Conservation (phyloP, 2,329 filamentous ascomycete species). For the Fusarium ramigenum region DNA sequence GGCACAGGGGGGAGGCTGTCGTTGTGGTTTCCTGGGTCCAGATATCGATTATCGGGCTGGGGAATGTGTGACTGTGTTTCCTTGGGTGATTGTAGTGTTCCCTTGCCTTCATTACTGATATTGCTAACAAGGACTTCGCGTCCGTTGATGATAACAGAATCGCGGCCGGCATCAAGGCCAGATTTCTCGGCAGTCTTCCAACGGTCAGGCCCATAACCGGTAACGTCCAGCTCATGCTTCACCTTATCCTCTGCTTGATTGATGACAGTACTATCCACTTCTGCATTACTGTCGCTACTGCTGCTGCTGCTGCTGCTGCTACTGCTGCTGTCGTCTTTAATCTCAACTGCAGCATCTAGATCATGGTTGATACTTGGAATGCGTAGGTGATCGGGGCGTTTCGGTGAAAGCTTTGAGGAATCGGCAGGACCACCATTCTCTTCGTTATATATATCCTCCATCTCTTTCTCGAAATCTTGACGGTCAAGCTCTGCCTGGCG, state of each 20-base stretch:
- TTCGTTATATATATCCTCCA: slow-evolving; percentile 70
- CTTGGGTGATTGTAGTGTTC: slow-evolving; percentile 59
- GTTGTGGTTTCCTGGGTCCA: slow-evolving; percentile 51
- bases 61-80: slow-evolving; percentile 43
- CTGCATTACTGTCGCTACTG: neutral
- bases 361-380: slow-evolving; percentile 78
- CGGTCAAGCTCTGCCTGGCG: slow-evolving; percentile 72
- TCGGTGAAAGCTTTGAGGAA: slow-evolving; percentile 48
- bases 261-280: slow-evolving; percentile 28
- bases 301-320: slow-evolving; percentile 2
- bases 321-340: slow-evolving; percentile 42
- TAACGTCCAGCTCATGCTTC: slow-evolving; percentile 77
- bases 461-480: slow-evolving; percentile 65
- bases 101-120: slow-evolving; percentile 70
- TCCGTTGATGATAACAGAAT: slow-evolving; percentile 73
- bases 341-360: slow-evolving; percentile 49
- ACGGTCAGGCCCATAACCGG: slow-evolving; percentile 79
- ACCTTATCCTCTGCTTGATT: slow-evolving; percentile 64
- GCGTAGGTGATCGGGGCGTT: slow-evolving; percentile 31
- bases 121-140: slow-evolving; percentile 77
- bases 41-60: slow-evolving; percentile 45
- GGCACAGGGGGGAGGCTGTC: slow-evolving; percentile 68
- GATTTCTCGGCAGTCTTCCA: slow-evolving; percentile 73
- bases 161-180: slow-evolving; percentile 71
- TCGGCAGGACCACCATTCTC: slow-evolving; percentile 46